These are phyloP conservation scores for Chalara sp. DNA, from an alignment of 2,329 filamentous ascomycete genomes.

Conservation along the genomic window DNA sequence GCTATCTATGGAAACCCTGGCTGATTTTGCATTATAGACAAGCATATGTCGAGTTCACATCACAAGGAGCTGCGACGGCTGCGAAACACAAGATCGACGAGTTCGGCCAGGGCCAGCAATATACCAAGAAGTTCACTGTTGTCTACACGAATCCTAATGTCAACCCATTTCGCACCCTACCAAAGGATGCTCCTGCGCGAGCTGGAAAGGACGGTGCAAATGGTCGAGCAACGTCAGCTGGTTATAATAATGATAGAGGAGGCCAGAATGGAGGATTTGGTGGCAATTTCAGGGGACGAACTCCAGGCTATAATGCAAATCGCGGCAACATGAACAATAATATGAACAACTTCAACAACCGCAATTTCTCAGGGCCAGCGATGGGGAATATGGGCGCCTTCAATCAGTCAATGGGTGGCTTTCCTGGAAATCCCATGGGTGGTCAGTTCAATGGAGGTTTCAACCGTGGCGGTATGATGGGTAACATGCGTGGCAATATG, in stretches of 20 bases:
- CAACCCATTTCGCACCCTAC: slow-evolving; percentile 87
- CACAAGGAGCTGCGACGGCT: slow-evolving; percentile 78
- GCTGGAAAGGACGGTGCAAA: slow-evolving; percentile 54
- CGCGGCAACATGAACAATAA: slow-evolving; percentile 33
- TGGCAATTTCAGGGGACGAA: slow-evolving; percentile 44
- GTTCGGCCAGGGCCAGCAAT: slow-evolving; percentile 42
- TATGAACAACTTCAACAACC: slow-evolving; percentile 47
- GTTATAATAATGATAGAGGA: slow-evolving; percentile 40
- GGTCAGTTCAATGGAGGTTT: slow-evolving; percentile 47
- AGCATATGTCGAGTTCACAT: slow-evolving; percentile 80
- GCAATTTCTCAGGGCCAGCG: slow-evolving; percentile 39
- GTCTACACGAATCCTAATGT: slow-evolving; percentile 68
- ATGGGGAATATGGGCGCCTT: slow-evolving; percentile 39
- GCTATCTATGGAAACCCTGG: background rate
- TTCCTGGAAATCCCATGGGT: slow-evolving; percentile 36
- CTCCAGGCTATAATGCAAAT: slow-evolving; percentile 34
- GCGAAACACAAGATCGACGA: slow-evolving; percentile 77
- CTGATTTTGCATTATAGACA: slow-evolving; percentile 33
- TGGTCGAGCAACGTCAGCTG: slow-evolving; percentile 43
- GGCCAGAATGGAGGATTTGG: slow-evolving; percentile 29
- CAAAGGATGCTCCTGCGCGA: slow-evolving; percentile 76
- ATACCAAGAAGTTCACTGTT: slow-evolving; percentile 59
- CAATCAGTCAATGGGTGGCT: slow-evolving; percentile 36
- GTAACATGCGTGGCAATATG: slow-evolving; percentile 43
- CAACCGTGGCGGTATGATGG: slow-evolving; percentile 45